Conservation (phyloP, 768 basidiomycete species). For the Lactarius hengduanensis region DNA sequence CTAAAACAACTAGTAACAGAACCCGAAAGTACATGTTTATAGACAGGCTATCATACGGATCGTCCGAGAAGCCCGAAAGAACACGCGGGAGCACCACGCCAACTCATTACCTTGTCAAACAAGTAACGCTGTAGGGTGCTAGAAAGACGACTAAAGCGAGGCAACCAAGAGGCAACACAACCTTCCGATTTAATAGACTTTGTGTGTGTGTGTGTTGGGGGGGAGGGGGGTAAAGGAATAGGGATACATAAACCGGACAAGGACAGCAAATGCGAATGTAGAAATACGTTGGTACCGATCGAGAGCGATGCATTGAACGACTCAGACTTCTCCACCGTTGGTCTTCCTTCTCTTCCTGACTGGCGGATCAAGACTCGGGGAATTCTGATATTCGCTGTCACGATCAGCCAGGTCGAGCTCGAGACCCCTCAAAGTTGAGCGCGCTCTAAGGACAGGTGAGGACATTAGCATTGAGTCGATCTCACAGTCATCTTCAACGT, state of each 20-base stretch:
- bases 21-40: slow-evolving; percentile 16
- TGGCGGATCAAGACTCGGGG: slow-evolving; percentile 16
- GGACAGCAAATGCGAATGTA: slow-evolving; percentile 7
- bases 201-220: not conserved
- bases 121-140: not conserved
- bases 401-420: slow-evolving; percentile 18
- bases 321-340: slow-evolving; percentile 18
- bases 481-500: slow-evolving; percentile 25
- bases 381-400: slow-evolving; percentile 24
- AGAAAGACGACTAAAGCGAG: slow-evolving; percentile 3
- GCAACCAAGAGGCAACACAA: not conserved
- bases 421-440: slow-evolving; percentile 2
- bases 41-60: slow-evolving; percentile 5
- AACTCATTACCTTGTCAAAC: not conserved
- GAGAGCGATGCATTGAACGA: not conserved
- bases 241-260: slow-evolving; percentile 18
- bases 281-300: slow-evolving; percentile 4
- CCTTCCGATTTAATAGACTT: slow-evolving; percentile 9
- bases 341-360: slow-evolving; percentile 40
- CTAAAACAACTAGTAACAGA: slow-evolving; percentile 19
- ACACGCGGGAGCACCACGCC: not conserved
- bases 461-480: slow-evolving; percentile 29
- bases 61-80: not conserved
- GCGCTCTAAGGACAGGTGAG: slow-evolving; percentile 26
- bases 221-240: slow-evolving; percentile 7